phyloP scores from a whole-genome alignment of 768 basidiomycete species.

The Psilocybe tampanensis region DNA sequence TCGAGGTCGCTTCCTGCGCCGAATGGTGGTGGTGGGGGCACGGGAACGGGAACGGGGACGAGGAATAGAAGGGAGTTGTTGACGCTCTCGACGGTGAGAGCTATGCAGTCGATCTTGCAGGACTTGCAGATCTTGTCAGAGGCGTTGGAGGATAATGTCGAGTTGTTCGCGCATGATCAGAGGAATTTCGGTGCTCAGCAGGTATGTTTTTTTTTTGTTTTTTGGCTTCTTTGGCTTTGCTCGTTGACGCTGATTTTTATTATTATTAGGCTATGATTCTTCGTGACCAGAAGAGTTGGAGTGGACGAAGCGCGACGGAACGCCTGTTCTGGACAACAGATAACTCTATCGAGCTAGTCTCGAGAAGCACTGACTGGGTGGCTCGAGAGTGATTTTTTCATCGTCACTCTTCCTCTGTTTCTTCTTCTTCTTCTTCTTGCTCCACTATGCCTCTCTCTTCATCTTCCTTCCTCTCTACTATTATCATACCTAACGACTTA shows the following conservation, averaged over 20 bases:
- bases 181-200: constrained; percentile 97
- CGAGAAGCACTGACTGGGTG: constrained; percentile 87
- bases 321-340: constrained; percentile 92
- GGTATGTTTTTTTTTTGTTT: constrained; percentile 42
- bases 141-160: constrained; percentile 88
- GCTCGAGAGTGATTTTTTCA: constrained; percentile 55
- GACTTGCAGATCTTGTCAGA: constrained; percentile 88
- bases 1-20: constrained; percentile 71
- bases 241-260: constrained; percentile 13
- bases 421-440: constrained; percentile 1
- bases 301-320: constrained; percentile 86
- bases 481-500: constrained; percentile 15
- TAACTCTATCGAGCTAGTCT: constrained; percentile 84
- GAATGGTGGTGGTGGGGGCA: constrained; percentile 42
- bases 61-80: constrained; percentile 81
- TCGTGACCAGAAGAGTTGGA: constrained; percentile 96
- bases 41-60: too few relatives aligned
- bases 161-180: constrained; percentile 91
- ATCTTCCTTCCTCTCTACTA: constrained; percentile 1
- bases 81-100: constrained; percentile 71
- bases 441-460: constrained; percentile 6
- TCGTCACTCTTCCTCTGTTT: background rate
- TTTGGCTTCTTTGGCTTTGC: constrained; percentile 1
- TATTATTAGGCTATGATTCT: constrained; percentile 85
- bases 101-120: constrained; percentile 82